These are phyloP conservation scores for Globisporangium nunn DNA, from an alignment of 352 stramenopile species.

Conservation along the genomic window DNA sequence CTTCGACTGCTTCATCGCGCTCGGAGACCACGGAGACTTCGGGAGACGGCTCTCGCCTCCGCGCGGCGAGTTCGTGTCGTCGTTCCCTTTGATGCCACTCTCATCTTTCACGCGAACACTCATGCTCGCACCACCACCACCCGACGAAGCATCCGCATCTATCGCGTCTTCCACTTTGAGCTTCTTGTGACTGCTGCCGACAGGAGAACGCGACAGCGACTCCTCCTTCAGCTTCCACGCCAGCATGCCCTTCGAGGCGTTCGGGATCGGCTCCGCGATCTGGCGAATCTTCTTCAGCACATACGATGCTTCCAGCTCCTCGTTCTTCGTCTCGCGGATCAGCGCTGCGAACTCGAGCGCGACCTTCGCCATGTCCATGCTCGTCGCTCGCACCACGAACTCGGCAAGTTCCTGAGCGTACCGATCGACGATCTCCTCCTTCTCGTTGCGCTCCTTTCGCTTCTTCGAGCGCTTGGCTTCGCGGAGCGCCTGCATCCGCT, in stretches of 20 bases:
- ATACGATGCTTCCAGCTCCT: slow-evolving; percentile 51
- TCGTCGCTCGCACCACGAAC: slow-evolving; percentile 50
- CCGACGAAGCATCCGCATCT: not conserved
- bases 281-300: slow-evolving; percentile 71
- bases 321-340: slow-evolving; percentile 27
- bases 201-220: not conserved
- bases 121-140: slow-evolving; percentile 6
- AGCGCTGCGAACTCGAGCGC: slow-evolving; percentile 59
- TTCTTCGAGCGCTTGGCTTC: slow-evolving; percentile 79
- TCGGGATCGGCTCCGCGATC: slow-evolving; percentile 44
- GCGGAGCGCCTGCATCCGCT: slow-evolving; percentile 76
- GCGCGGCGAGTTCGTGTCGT: slow-evolving; percentile 6
- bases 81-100: slow-evolving; percentile 4
- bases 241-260: slow-evolving; percentile 35
- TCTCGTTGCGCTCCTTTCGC: slow-evolving; percentile 61
- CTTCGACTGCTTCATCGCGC: slow-evolving; percentile 55
- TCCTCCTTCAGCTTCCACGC: slow-evolving; percentile 51
- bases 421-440: slow-evolving; percentile 61
- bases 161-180: slow-evolving; percentile 35
- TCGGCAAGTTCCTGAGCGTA: slow-evolving; percentile 42
- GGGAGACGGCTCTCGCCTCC: slow-evolving; percentile 23
- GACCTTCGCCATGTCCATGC: slow-evolving; percentile 58
- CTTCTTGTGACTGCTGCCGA: slow-evolving; percentile 40
- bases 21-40: slow-evolving; percentile 58
- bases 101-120: slow-evolving; percentile 22